Evolutionary conservation across 495 filamentous ascomycete genomes (phyloP).

Genomic region (Aspergillus nanangensis): DNA sequence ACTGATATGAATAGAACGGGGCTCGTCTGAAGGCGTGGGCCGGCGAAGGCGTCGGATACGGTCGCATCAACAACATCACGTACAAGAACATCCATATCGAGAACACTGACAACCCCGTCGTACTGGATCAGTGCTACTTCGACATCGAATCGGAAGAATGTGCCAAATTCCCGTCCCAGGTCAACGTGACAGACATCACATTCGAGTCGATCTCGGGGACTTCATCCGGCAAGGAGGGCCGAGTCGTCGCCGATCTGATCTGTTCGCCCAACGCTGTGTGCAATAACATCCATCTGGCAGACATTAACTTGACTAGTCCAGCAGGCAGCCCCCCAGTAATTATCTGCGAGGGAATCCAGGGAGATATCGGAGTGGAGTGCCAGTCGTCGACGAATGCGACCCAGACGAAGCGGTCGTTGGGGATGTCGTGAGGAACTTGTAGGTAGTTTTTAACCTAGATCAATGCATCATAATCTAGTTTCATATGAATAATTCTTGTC

Average conservation of each 20-base stretch:
- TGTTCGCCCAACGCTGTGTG: constrained; percentile 53
- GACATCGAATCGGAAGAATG: constrained; percentile 47
- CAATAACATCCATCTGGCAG: constrained; percentile 44
- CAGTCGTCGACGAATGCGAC: not conserved
- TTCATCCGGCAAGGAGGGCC: constrained; percentile 44
- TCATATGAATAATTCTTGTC: too few species aligned
- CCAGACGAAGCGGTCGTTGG: not conserved
- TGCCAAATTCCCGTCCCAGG: constrained; percentile 43
- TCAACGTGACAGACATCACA: constrained; percentile 50
- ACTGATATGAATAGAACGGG: constrained; percentile 35
- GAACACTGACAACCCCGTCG: constrained; percentile 49
- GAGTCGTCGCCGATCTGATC: constrained; percentile 44
- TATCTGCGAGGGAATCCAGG: constrained; percentile 49
- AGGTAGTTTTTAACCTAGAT: too few species aligned
- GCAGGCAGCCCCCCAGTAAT: constrained; percentile 40
- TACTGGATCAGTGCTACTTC: constrained; percentile 58
- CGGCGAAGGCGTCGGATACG: constrained; percentile 48
- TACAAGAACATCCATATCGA: constrained; percentile 53
- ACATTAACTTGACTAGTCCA: constrained; percentile 47
- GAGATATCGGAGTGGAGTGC: constrained; percentile 46
- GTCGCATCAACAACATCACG: constrained; percentile 55
- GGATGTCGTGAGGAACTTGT: not conserved
- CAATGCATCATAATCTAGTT: too few species aligned
- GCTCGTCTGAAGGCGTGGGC: constrained; percentile 55
- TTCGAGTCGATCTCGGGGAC: constrained; percentile 55